These are phyloP conservation scores for Mycena belliarum DNA, from an alignment of 768 basidiomycete species.

Conservation along the genomic window DNA sequence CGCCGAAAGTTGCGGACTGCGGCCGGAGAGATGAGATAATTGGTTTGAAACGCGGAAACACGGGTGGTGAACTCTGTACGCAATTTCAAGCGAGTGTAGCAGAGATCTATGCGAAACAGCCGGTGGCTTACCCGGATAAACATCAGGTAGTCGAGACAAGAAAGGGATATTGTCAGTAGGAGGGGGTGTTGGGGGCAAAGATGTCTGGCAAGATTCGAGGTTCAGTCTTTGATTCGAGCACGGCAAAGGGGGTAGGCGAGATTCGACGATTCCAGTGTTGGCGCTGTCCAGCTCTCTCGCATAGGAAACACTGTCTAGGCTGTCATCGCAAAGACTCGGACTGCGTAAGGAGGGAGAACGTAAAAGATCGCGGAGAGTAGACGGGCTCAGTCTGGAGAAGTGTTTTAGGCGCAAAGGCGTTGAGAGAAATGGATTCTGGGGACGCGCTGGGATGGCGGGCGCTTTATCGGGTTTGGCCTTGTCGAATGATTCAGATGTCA, in stretches of 20 bases:
- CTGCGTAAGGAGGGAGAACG: slow-evolving; percentile 25
- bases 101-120: background rate
- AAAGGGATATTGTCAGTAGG: slow-evolving; percentile 18
- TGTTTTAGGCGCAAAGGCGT: slow-evolving; percentile 27
- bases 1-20: slow-evolving; percentile 20
- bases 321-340: slow-evolving; percentile 16
- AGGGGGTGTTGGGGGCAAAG: slow-evolving; percentile 26
- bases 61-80: background rate
- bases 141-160: slow-evolving; percentile 8
- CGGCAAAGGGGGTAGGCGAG: background rate
- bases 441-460: background rate
- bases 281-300: background rate
- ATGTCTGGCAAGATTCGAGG: background rate
- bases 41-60: background rate
- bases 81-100: background rate
- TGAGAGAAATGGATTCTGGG: slow-evolving; percentile 25
- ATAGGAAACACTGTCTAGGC: slow-evolving; percentile 8
- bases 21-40: slow-evolving; percentile 14
- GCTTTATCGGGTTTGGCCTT: background rate
- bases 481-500: background rate
- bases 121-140: slow-evolving; percentile 2
- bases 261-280: background rate
- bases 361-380: slow-evolving; percentile 21
- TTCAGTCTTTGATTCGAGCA: background rate
- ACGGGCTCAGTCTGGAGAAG: slow-evolving; percentile 25